These are phyloP conservation scores for Asterophora lycoperdoides DNA, from an alignment of 768 basidiomycete species.

Conservation along the genomic window DNA sequence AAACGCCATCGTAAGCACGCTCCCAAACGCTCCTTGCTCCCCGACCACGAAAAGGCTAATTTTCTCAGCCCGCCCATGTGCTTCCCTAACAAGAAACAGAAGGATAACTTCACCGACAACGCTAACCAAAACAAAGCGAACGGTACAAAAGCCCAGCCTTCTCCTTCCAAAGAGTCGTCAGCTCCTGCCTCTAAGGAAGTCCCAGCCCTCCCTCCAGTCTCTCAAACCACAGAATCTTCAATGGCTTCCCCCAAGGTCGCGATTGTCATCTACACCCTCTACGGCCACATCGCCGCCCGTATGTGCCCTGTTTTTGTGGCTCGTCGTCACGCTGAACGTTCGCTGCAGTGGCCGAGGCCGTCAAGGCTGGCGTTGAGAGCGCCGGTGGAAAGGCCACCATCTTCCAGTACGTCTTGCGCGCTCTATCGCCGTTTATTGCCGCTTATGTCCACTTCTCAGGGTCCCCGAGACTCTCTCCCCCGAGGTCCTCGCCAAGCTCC, in stretches of 20 bases:
- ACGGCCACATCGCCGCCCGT: slow-evolving; percentile 71
- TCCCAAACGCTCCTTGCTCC: too few relatives aligned
- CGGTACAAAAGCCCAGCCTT: too few relatives aligned
- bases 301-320: slow-evolving; percentile 22
- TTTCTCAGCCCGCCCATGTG: slow-evolving; percentile 30
- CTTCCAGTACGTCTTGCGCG: slow-evolving; percentile 41
- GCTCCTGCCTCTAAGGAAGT: slow-evolving; percentile 8
- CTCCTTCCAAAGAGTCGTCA: too few relatives aligned
- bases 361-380: slow-evolving; percentile 41
- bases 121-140: slow-evolving; percentile 14
- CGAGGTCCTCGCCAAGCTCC: slow-evolving; percentile 63
- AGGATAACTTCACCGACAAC: slow-evolving; percentile 27
- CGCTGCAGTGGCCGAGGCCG: slow-evolving; percentile 54
- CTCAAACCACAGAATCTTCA: slow-evolving; percentile 10
- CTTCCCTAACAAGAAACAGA: slow-evolving; percentile 30
- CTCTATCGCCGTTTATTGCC: background rate
- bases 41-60: slow-evolving; percentile 6
- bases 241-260: slow-evolving; percentile 57
- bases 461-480: slow-evolving; percentile 74
- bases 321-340: background rate
- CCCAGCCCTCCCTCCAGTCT: slow-evolving; percentile 13
- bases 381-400: slow-evolving; percentile 51
- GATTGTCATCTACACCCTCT: slow-evolving; percentile 71
- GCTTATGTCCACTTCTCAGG: slow-evolving; percentile 30
- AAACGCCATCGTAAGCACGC: background rate